Evolutionary conservation across 805 yeast genomes (phyloP).

Genomic region (Candida ascalaphidarum): DNA sequence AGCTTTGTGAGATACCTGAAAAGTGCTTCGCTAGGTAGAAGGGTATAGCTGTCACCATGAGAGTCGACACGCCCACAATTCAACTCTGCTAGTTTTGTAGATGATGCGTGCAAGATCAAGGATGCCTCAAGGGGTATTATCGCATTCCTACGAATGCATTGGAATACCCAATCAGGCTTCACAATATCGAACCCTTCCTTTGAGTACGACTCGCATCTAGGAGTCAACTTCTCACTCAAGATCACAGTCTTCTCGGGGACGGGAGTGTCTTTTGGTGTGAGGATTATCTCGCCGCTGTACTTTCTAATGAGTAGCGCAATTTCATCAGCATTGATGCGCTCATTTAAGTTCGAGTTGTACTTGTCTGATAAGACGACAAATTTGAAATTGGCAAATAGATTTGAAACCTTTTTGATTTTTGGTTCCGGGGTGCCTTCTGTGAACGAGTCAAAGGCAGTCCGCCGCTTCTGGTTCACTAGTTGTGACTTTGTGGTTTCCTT

Average conservation of each 20-base stretch:
- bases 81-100: too few relatives aligned
- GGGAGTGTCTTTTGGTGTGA: conserved; percentile 7
- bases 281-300: conserved; percentile 43
- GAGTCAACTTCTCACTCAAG: conserved; percentile 18
- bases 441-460: conserved; percentile 7
- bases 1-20: conserved; percentile 1
- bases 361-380: conserved; percentile 52
- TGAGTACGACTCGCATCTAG: conserved; percentile 16
- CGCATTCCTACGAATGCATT: conserved; percentile 39
- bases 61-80: conserved; percentile 35
- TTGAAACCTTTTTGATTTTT: conserved; percentile 10
- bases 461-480: conserved; percentile 17
- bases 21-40: conserved; percentile 11
- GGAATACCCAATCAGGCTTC: conserved; percentile 64
- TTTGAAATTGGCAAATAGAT: conserved; percentile 34
- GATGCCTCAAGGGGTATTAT: conserved; percentile 52
- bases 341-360: conserved; percentile 9
- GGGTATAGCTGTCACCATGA: conserved; percentile 54
- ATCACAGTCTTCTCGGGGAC: conserved; percentile 8
- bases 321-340: conserved; percentile 21
- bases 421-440: too few relatives aligned
- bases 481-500: conserved; percentile 16
- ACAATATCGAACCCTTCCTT: conserved; percentile 50
- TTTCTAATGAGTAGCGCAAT: conserved; percentile 29
- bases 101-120: conserved; percentile 36